phyloP scores from a whole-genome alignment of 306 rosid genomes.

The Abrus pulchellus region DNA sequence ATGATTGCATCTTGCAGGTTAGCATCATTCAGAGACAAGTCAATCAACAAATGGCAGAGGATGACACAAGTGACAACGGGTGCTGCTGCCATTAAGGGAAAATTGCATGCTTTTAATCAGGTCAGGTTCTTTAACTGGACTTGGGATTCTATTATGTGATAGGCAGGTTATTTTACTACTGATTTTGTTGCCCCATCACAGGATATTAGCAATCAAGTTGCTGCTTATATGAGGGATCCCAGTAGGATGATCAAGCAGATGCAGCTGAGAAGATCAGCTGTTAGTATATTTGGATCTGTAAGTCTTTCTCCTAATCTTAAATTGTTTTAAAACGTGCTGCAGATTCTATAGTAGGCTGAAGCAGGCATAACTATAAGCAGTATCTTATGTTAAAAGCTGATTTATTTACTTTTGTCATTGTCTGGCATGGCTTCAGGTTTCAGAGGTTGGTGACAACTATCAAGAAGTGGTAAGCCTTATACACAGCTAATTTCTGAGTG shows the following conservation, averaged over 20 bases:
- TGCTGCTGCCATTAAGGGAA: conserved; percentile 85
- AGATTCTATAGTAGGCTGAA: conserved; percentile 14
- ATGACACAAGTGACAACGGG: conserved; percentile 91
- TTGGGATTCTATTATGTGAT: conserved; percentile 10
- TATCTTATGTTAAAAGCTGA: conserved; percentile 6
- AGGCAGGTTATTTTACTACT: background rate
- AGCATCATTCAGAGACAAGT: conserved; percentile 77
- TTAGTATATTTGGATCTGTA: conserved; percentile 76
- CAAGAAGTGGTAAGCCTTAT: conserved; percentile 57
- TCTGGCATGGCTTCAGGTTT: conserved; percentile 58
- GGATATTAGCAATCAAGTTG: conserved; percentile 86
- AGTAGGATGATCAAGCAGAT: conserved; percentile 90
- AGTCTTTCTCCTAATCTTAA: conserved; percentile 48
- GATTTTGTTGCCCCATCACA: conserved; percentile 47
- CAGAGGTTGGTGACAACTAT: conserved; percentile 43
- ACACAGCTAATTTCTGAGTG: conserved; percentile 21
- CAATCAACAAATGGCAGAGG: conserved; percentile 92
- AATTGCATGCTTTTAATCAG: conserved; percentile 92
- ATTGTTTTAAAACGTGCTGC: conserved; percentile 20
- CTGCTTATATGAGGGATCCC: conserved; percentile 92
- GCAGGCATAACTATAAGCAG: background rate
- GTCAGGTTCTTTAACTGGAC: conserved; percentile 54
- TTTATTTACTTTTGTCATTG: conserved; percentile 34
- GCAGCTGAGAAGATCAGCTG: conserved; percentile 72
- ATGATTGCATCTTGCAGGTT: conserved; percentile 65